Evolutionary conservation across 2,329 filamentous ascomycete species (phyloP).

Genomic region (Cercospora citrullina): DNA sequence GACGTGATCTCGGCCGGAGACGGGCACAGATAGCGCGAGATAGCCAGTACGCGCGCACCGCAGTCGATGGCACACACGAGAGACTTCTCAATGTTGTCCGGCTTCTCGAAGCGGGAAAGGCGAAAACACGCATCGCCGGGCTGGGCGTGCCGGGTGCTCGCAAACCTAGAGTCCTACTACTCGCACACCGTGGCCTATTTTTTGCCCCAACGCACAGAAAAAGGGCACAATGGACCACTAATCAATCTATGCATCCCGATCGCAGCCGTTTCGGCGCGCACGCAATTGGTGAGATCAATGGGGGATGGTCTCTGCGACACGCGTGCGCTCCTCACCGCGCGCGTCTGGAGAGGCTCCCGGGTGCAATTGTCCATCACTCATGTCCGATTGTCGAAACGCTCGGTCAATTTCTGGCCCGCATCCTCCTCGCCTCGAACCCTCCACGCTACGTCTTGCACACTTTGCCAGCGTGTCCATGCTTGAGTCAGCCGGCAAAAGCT

Average conservation of each 20-base stretch:
- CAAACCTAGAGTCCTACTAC: conserved; percentile 2
- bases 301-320: not conserved
- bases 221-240: not conserved
- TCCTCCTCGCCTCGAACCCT: conserved; percentile 1
- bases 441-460: conserved; percentile 14
- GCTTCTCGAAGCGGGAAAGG: conserved; percentile 9
- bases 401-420: conserved; percentile 18
- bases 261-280: not conserved
- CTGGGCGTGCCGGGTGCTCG: conserved; percentile 12
- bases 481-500: conserved; percentile 19
- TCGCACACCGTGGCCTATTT: conserved; percentile 14
- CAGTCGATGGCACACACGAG: not conserved
- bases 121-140: conserved; percentile 9
- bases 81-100: not conserved
- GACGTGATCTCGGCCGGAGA: not conserved
- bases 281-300: not conserved
- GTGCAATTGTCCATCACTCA: not conserved
- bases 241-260: not conserved
- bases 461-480: conserved; percentile 13
- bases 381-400: conserved; percentile 15
- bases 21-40: not conserved
- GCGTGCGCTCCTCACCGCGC: not conserved
- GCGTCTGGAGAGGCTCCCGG: not conserved
- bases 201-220: not conserved
- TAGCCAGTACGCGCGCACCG: not conserved